These are phyloP conservation scores for Claviceps paspali DNA, from an alignment of 2,329 filamentous ascomycete species.

Conservation along the genomic window DNA sequence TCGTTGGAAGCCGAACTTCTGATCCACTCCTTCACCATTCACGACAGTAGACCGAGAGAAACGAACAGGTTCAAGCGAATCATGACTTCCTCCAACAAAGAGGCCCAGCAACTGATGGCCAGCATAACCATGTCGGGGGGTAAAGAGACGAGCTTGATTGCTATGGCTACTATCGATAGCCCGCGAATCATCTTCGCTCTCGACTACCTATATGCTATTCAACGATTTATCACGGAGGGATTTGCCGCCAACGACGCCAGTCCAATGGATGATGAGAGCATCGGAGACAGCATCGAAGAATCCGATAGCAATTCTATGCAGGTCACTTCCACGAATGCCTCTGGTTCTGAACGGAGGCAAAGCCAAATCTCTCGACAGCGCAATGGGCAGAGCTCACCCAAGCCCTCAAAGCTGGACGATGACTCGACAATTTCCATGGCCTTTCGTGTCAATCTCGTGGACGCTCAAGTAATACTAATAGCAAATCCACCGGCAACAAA, in stretches of 20 bases:
- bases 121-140: slow-evolving; percentile 86
- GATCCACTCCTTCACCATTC: slow-evolving; percentile 87
- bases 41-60: slow-evolving; percentile 76
- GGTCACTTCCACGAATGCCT: slow-evolving; percentile 24
- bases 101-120: slow-evolving; percentile 96
- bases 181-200: slow-evolving; percentile 88
- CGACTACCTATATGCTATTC: slow-evolving; percentile 85
- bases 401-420: slow-evolving; percentile 5
- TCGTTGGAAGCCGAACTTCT: slow-evolving; percentile 86
- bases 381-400: slow-evolving; percentile 4
- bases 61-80: slow-evolving; percentile 95
- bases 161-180: slow-evolving; percentile 86
- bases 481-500: slow-evolving; percentile 81
- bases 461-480: slow-evolving; percentile 91
- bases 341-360: slow-evolving; percentile 16
- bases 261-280: slow-evolving; percentile 34
- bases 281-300: slow-evolving; percentile 40
- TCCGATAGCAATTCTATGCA: slow-evolving; percentile 45
- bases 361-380: slow-evolving; percentile 15
- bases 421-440: slow-evolving; percentile 51
- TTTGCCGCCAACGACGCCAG: slow-evolving; percentile 44
- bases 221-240: slow-evolving; percentile 64
- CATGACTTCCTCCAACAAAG: slow-evolving; percentile 92
- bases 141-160: slow-evolving; percentile 66
- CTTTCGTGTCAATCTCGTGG: slow-evolving; percentile 85